Base-by-base conservation (phyloP, 2,329 filamentous ascomycete genomes). In the Exophiala sideris region DNA sequence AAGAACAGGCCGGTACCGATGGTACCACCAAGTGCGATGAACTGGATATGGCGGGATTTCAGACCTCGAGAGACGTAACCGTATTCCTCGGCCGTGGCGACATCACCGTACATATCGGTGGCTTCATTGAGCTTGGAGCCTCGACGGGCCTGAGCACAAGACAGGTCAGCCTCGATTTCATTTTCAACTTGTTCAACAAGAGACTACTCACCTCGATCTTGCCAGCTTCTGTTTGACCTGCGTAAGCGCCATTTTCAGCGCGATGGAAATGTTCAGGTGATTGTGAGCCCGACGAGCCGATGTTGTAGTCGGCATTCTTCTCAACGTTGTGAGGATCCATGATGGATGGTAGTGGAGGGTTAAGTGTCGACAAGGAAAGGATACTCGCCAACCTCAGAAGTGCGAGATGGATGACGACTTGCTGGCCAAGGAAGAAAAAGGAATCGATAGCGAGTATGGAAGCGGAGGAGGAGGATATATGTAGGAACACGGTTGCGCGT, bases 21-120 rank as follows among this genome's bases (percentile, higher is more conserved):
- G 9, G 67, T 71, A 8, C 71, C 71, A 50, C 71, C 71, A 29
- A 73, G 57, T n/a, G 59, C 59, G 48, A 59, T 61, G 59, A 73
- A 62, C 56, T 73, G 71, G 34, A 74, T 68, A 57, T 73, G 71
- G 39, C 71, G 62, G 2, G 69, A 68, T 14, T 69, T 67, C 21
- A 74, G 61, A 46, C 68, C 69, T 39, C 71, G 69, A 41, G 71
- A 59, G 38, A 66, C 66, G 55, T 57, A 63, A 41, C 66, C 66
- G 42, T 61, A 62, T 46, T 64, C 56, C 45, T 64, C 78, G 8
- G 78, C 78, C 5, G 72, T 73, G 49, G 75, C 68, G 36, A 77
- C 62, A 59, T 79, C 73, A 42, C 79, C 79, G 64, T 79, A 82
- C 16, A 81, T 44, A 48, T 76, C 79, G 39, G 24, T 29, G 7